Conservation (phyloP, 2,329 filamentous ascomycete genomes). For the Sclerotinia glacialis region DNA sequence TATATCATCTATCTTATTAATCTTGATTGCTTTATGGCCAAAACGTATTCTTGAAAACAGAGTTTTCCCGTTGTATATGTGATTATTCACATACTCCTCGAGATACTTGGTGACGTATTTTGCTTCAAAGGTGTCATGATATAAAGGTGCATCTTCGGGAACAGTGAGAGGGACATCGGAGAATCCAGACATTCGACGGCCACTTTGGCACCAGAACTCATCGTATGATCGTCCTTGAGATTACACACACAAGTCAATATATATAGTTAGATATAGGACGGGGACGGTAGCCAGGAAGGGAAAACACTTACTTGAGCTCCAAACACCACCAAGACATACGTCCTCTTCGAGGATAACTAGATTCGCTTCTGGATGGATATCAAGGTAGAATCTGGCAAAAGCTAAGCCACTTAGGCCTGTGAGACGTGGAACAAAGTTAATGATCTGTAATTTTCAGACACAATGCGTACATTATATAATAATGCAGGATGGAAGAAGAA, state of each 20-base stretch:
- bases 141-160: slow-evolving; percentile 33
- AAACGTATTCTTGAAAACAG: slow-evolving; percentile 33
- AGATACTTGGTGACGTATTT: slow-evolving; percentile 37
- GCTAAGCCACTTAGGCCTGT: slow-evolving; percentile 20
- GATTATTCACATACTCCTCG: slow-evolving; percentile 30
- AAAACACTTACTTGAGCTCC: not conserved
- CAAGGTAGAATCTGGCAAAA: slow-evolving; percentile 26
- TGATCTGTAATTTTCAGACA: not conserved
- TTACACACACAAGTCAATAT: not conserved
- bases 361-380: slow-evolving; percentile 24
- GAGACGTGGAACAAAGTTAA: not conserved
- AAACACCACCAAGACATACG: slow-evolving; percentile 22
- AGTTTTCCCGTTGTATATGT: slow-evolving; percentile 26
- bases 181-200: slow-evolving; percentile 37
- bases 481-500: not conserved
- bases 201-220: slow-evolving; percentile 39
- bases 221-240: slow-evolving; percentile 33
- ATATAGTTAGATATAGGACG: not conserved
- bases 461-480: not conserved
- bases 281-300: not conserved
- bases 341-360: slow-evolving; percentile 25
- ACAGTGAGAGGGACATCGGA: slow-evolving; percentile 37
- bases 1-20: slow-evolving; percentile 28
- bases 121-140: slow-evolving; percentile 35
- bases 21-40: slow-evolving; percentile 26